Evolutionary conservation across 73 alveolate genomes (phyloP).

Genomic region (Paramecium primaurelia): DNA sequence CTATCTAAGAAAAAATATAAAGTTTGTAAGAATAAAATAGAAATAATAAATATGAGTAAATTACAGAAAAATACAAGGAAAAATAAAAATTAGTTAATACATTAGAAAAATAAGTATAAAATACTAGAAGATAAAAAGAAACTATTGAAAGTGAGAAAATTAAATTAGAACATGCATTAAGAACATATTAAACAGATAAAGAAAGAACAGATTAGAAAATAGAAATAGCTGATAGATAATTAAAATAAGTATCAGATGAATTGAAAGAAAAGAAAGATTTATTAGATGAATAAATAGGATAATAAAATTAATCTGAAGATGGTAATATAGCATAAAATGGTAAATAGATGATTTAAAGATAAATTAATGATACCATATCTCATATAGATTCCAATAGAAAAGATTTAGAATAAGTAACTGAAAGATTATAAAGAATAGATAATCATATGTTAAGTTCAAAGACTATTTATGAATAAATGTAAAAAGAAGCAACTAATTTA

Average conservation of each 20-base stretch:
- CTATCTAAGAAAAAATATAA: constrained; percentile 54
- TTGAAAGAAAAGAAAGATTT: background rate
- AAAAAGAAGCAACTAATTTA: constrained; percentile 63
- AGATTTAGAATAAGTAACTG: constrained; percentile 62
- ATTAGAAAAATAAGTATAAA: constrained; percentile 45
- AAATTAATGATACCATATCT: background rate
- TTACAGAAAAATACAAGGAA: constrained; percentile 62
- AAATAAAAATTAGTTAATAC: constrained; percentile 18
- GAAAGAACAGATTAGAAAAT: constrained; percentile 60
- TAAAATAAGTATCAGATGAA: background rate
- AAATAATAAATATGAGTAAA: constrained; percentile 60
- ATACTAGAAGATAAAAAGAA: background rate
- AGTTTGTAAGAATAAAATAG: constrained; percentile 67
- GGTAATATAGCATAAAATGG: background rate
- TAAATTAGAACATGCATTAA: background rate
- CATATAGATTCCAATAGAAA: constrained; percentile 19
- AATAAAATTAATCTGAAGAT: background rate
- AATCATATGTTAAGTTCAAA: constrained; percentile 70
- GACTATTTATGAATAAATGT: constrained; percentile 66
- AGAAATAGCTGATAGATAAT: background rate
- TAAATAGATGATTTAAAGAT: background rate
- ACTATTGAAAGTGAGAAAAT: background rate
- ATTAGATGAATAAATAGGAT: background rate
- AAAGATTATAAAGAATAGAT: constrained; percentile 61
- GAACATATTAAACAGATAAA: constrained; percentile 61